Base-by-base conservation (phyloP, 352 stramenopile genomes). In the Phytopythium boreale region DNA sequence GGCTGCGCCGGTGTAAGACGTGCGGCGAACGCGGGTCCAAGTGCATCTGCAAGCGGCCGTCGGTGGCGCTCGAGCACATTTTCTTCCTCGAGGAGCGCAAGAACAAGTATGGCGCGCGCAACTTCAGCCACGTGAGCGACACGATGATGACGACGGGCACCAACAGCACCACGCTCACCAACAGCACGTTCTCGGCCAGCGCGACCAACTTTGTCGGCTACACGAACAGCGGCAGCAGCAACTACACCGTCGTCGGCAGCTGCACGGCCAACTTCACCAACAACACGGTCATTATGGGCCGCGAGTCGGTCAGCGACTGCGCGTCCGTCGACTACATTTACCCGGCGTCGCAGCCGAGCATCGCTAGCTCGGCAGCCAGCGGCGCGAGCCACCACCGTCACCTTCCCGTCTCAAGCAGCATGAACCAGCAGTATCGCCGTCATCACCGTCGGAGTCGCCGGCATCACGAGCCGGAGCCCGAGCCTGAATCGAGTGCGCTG, bases 71-170 rank as follows among this genome's bases (percentile, higher is more conserved):
- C 20, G 81, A 92, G 61, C 83, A 90, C 61, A 92, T 92, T 53
- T 89, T 92, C 68, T 90, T 85, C 72, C 76, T 90, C 36, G 83
- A 92, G 64, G 83, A 89, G 67, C 79, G 83, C 62, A 92, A 92
- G 77, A 90, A 92, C 70, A 89, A 88, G 69, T 83, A 77, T 43
- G 78, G 81, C 67, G 79, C 70, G 39, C 81, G 83, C 63, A 92
- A 92, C 71, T 92, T 92, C 62, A 87, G 74, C 67, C 83, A 92
- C 66, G 76, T 92, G 56, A 90, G 80, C 69, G 81, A 92, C 70
- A 86, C 81, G 19, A 76, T 76, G 59, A 70, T 84, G 65, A 78
- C 78, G 27, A 41, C 37, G 34, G 55, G 55, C 55, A 68, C 69
- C 57, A 72, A 70, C 59, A 71, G 24, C 67, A 80, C 76, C 52